Percentiles rank a stretch among this genome's conserved stretches.
Evolutionary conservation across 2,329 filamentous ascomycete species (phyloP).

Genomic region (Fusarium zealandicum): DNA sequence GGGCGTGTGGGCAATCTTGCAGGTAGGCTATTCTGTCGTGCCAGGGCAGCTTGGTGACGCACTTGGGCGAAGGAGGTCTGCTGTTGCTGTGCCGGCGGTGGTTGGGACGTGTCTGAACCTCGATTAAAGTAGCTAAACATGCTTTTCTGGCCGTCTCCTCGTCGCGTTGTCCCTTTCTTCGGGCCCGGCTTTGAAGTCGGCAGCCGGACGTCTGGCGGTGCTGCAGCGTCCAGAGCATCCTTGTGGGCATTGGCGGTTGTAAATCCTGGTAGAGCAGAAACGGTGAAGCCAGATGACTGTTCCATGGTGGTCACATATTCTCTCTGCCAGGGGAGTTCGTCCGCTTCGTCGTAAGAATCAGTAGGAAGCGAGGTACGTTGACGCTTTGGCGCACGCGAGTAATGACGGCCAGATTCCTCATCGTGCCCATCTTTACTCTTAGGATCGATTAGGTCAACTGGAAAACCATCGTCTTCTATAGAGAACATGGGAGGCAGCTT

Average conservation of each 20-base stretch:
- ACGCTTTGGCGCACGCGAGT: conserved; percentile 40
- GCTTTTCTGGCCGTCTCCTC: conserved; percentile 51
- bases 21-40: conserved; percentile 27
- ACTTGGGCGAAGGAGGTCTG: conserved; percentile 30
- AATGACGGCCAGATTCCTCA: conserved; percentile 25
- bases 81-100: conserved; percentile 18
- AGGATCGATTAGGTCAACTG: conserved; percentile 64
- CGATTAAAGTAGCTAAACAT: conserved; percentile 52
- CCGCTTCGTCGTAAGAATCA: conserved; percentile 17
- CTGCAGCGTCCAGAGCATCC: conserved; percentile 44
- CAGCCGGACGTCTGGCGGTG: conserved; percentile 27
- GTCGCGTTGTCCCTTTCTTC: conserved; percentile 43
- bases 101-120: conserved; percentile 22
- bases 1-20: conserved; percentile 1
- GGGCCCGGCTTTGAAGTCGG: conserved; percentile 25
- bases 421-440: conserved; percentile 39
- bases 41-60: conserved; percentile 40
- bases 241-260: conserved; percentile 67
- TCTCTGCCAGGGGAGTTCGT: conserved; percentile 50
- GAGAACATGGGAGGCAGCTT: conserved; percentile 61
- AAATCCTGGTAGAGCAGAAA: conserved; percentile 65
- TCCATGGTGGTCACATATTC: conserved; percentile 70
- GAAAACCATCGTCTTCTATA: conserved; percentile 73
- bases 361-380: conserved; percentile 38
- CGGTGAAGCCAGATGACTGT: conserved; percentile 63